Evolutionary conservation across 805 yeast species (phyloP), one percentile per base, ranked within the genome.

Genomic region (Candida montana): DNA sequence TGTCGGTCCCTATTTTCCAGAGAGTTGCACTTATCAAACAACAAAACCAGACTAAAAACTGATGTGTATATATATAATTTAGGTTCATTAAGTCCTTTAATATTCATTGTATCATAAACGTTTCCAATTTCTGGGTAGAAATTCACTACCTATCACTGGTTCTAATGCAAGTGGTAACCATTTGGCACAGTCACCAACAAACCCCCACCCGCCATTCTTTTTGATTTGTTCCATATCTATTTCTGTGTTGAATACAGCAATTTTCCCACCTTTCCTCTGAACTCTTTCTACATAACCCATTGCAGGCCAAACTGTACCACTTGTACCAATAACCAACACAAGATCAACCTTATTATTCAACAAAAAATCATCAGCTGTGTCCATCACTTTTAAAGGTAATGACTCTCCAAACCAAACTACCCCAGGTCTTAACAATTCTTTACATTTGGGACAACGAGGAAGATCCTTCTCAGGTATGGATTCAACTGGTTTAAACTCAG

Each of bases 321-420:
- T 81, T 2, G 95, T 86, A 2, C 96, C 96, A 7, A 89, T 76
- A 13, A 89, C 95, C 38, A 88, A 64, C 4, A 87, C 79, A 53
- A 89, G 62, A 53, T 88, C 96, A 18, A 85, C 81, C 29, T 65
- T 64, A 5, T 61, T 61, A 20, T 67, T 66, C 10, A 65, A 54
- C 6, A 87, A 69, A 51, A 84, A 88, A 33, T 74, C 77, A 62
- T 88, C 96, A 5, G 86, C 87, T 33, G 64, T 64, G 46, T 79
- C 81, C 43, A 89, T 73, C 11, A 71, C 72, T 36, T 63, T 63
- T 41, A 85, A 59, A 0, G 95, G 87, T 34, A 89, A 64, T 13
- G 88, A 72, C 61, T 89, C 97, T n/a, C 96, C 96, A 62, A 83
- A 87, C 96, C 96, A 89, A 6, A 88, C 90, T 3, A 89, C 95